Evolutionary conservation across 2,329 filamentous ascomycete genomes (phyloP).

Genomic region (Periconia macrospinosa): DNA sequence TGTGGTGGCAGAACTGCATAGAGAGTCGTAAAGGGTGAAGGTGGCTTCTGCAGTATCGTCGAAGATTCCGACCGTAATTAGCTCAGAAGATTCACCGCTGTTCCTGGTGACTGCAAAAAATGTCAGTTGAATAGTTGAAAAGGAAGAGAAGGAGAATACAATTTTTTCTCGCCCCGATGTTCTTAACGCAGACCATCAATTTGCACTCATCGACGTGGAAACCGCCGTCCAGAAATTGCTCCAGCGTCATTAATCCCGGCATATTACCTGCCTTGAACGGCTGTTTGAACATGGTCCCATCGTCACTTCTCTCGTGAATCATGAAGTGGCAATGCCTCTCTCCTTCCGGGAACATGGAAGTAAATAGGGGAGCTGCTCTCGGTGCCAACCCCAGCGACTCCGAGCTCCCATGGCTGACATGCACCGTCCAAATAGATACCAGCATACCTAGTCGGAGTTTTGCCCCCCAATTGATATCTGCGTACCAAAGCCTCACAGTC

Average conservation of each 20-base stretch:
- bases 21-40: constrained; percentile 59
- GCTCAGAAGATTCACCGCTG: constrained; percentile 47
- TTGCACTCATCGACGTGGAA: constrained; percentile 56
- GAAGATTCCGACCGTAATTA: constrained; percentile 57
- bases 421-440: constrained; percentile 60
- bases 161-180: constrained; percentile 56
- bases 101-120: constrained; percentile 49
- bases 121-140: not conserved
- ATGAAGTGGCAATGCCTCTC: constrained; percentile 58
- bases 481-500: constrained; percentile 59
- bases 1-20: constrained; percentile 47
- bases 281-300: constrained; percentile 47
- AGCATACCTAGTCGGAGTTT: constrained; percentile 56
- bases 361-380: constrained; percentile 52
- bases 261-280: constrained; percentile 46
- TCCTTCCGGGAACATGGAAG: constrained; percentile 61
- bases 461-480: constrained; percentile 37
- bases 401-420: constrained; percentile 50
- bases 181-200: constrained; percentile 61
- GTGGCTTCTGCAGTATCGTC: constrained; percentile 59
- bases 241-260: constrained; percentile 59
- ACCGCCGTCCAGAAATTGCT: constrained; percentile 57
- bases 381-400: constrained; percentile 46
- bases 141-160: constrained; percentile 36
- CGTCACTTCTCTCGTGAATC: constrained; percentile 54